Evolutionary conservation across 129 eudicot genomes (phyloP).

Genomic region (Flaveria bidentis): DNA sequence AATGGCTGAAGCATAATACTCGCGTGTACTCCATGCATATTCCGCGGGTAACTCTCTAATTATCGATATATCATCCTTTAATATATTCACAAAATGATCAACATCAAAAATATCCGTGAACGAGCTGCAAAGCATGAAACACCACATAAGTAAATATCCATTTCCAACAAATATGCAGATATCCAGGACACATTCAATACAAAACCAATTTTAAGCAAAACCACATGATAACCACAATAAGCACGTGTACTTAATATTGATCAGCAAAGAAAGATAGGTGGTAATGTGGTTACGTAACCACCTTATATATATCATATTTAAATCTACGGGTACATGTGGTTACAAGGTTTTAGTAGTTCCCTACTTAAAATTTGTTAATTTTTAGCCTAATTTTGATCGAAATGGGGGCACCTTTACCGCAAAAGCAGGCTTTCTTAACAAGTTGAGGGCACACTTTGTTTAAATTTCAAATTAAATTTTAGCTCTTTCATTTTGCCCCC

Average conservation of each 20-base stretch:
- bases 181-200: not conserved
- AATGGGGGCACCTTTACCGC: too few species aligned
- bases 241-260: not conserved
- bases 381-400: too few species aligned
- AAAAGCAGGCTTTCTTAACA: too few species aligned
- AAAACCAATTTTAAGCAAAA: not conserved
- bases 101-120: conserved; percentile 91
- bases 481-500: too few species aligned
- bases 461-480: too few species aligned
- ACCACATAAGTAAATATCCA: conserved; percentile 2
- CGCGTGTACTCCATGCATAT: conserved; percentile 96
- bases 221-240: not conserved
- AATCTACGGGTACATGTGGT: not conserved
- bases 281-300: not conserved
- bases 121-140: conserved; percentile 49
- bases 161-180: not conserved
- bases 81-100: conserved; percentile 86
- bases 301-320: not conserved
- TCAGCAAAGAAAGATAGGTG: not conserved
- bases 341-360: not conserved
- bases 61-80: conserved; percentile 84
- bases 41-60: conserved; percentile 85
- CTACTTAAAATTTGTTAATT: not conserved
- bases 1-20: conserved; percentile 85
- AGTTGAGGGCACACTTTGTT: too few species aligned